Evolutionary conservation across 2,329 filamentous ascomycete species (phyloP).

Genomic region (Penicillium glabrum): DNA sequence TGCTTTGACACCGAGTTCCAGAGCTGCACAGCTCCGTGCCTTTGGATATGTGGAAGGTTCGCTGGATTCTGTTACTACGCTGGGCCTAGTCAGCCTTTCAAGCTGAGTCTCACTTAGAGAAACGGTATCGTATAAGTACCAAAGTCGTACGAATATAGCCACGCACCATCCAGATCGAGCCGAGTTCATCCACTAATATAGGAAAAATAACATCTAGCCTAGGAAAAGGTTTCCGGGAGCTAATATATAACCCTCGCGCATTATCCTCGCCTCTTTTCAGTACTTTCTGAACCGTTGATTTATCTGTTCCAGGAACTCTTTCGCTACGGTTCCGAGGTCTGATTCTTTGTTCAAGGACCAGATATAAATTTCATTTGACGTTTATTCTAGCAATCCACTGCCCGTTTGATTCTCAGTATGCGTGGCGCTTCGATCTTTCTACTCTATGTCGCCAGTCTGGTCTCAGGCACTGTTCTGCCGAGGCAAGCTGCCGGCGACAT

Average conservation of each 20-base stretch:
- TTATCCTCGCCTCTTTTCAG: background rate
- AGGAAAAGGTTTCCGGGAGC: background rate
- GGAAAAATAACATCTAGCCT: background rate
- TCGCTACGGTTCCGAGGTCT: conserved; percentile 46
- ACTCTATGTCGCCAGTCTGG: conserved; percentile 17
- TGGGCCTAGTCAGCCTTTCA: conserved; percentile 9
- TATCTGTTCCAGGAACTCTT: conserved; percentile 38
- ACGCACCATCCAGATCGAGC: conserved; percentile 3
- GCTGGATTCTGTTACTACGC: conserved; percentile 4
- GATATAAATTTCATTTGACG: background rate
- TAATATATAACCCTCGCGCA: conserved; percentile 7
- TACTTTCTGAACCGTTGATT: conserved; percentile 2
- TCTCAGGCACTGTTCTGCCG: conserved; percentile 17
- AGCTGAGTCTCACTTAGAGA: conserved; percentile 7
- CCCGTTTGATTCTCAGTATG: conserved; percentile 20
- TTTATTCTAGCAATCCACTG: background rate
- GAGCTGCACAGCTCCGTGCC: conserved; percentile 5
- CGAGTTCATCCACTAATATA: background rate
- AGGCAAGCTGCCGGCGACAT: conserved; percentile 12
- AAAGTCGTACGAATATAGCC: conserved; percentile 3
- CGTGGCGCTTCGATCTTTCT: conserved; percentile 17
- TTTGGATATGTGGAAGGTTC: conserved; percentile 10
- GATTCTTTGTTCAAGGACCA: conserved; percentile 23
- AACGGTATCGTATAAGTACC: conserved; percentile 8
- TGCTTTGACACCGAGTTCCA: conserved; percentile 9